Conservation (phyloP, 2,329 filamentous ascomycete species). For the Pseudogymnoascus sp. region DNA sequence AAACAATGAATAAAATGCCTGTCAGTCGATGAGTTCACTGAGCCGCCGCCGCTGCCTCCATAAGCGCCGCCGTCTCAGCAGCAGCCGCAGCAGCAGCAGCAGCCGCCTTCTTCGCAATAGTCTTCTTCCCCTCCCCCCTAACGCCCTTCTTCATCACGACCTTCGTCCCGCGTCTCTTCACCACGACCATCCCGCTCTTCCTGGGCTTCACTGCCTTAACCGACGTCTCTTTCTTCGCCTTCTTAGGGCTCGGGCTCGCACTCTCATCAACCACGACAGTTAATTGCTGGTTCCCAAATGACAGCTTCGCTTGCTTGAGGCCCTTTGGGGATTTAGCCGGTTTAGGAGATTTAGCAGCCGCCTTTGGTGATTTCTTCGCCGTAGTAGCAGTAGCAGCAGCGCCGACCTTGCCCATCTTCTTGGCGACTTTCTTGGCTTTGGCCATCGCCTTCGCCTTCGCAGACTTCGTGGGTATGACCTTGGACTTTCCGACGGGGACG, state of each 20-base stretch:
- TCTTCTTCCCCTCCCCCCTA: neutral
- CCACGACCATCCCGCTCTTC: neutral
- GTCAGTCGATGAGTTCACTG: neutral
- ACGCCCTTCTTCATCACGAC: conserved; percentile 1
- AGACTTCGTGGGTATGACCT: neutral
- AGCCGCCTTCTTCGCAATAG: neutral
- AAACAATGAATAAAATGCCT: neutral
- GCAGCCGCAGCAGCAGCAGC: neutral
- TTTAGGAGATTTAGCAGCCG: neutral
- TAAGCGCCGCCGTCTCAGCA: neutral
- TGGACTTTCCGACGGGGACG: neutral
- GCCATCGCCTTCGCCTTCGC: neutral
- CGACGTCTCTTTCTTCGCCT: neutral
- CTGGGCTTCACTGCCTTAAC: neutral
- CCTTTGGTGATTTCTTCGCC: neutral
- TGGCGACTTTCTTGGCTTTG: neutral
- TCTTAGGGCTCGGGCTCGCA: neutral
- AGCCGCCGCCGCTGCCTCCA: neutral
- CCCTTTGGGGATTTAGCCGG: neutral
- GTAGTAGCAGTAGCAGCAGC: neutral
- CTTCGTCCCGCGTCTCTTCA: neutral
- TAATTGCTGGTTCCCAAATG: neutral
- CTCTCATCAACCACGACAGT: neutral
- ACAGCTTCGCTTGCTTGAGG: neutral
- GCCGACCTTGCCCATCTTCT: neutral